phyloP scores from a whole-genome alignment of 2,329 filamentous ascomycete genomes.

The Mariannaea sp. region DNA sequence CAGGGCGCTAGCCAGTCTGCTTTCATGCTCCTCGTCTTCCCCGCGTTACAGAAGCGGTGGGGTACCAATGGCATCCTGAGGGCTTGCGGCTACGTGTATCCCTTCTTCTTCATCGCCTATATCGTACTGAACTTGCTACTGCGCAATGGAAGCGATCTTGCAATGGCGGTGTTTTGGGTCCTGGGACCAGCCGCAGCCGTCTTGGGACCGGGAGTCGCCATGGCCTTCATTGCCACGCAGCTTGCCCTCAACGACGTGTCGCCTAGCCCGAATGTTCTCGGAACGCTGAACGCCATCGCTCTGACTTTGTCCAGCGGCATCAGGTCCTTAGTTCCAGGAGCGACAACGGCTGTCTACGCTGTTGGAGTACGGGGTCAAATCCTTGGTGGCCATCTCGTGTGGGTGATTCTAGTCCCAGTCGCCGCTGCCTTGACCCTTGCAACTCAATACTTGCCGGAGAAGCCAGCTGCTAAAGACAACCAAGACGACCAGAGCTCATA shows the following conservation, averaged over 20 bases:
- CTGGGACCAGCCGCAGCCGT: conserved; percentile 50
- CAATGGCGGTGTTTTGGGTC: conserved; percentile 61
- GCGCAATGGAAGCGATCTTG: conserved; percentile 42
- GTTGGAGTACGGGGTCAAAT: conserved; percentile 66
- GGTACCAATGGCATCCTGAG: conserved; percentile 71
- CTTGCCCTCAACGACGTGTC: conserved; percentile 76
- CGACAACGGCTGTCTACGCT: conserved; percentile 71
- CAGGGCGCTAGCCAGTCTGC: conserved; percentile 69
- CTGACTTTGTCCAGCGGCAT: conserved; percentile 65
- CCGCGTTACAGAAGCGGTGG: conserved; percentile 65
- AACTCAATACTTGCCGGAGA: conserved; percentile 38
- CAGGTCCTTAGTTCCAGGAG: conserved; percentile 67
- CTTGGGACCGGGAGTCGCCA: conserved; percentile 64
- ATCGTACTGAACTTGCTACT: conserved; percentile 59
- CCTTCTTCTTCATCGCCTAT: conserved; percentile 64
- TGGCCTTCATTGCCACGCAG: conserved; percentile 74
- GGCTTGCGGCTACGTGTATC: conserved; percentile 59
- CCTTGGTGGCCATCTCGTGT: conserved; percentile 60
- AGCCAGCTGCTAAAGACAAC: conserved; percentile 24
- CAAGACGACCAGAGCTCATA: conserved; percentile 18
- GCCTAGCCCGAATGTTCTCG: conserved; percentile 66
- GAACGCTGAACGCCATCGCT: conserved; percentile 68
- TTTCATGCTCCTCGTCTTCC: conserved; percentile 75
- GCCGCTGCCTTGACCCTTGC: conserved; percentile 36
- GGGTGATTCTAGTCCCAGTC: conserved; percentile 42